These are phyloP conservation scores for Paracoccidioides lutzii DNA, from an alignment of 2,329 filamentous ascomycete species.

Conservation along the genomic window DNA sequence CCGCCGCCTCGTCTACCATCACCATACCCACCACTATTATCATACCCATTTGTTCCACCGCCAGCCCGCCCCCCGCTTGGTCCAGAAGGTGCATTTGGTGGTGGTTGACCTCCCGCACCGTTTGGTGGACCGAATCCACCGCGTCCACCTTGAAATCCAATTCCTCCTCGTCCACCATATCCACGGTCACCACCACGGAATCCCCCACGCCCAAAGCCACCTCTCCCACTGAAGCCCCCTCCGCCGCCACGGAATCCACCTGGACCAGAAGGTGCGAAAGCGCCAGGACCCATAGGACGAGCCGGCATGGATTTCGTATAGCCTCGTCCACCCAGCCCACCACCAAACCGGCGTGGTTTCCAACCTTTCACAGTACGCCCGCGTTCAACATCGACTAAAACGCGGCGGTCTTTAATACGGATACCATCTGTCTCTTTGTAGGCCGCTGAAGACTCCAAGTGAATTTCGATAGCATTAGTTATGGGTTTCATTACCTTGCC, in stretches of 20 bases:
- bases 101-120: constrained; percentile 27
- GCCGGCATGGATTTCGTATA: constrained; percentile 74
- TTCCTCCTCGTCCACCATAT: constrained; percentile 38
- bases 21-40: constrained; percentile 30
- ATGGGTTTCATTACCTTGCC: constrained; percentile 16
- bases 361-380: constrained; percentile 88
- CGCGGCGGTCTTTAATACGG: constrained; percentile 79
- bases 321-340: constrained; percentile 79
- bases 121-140: constrained; percentile 29
- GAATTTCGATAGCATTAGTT: constrained; percentile 24
- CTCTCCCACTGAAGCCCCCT: constrained; percentile 41
- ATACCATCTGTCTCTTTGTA: constrained; percentile 80
- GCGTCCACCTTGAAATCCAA: constrained; percentile 47
- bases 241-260: constrained; percentile 42
- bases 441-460: constrained; percentile 57
- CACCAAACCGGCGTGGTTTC: constrained; percentile 82
- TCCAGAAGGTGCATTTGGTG: constrained; percentile 40
- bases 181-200: constrained; percentile 40
- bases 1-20: constrained; percentile 40
- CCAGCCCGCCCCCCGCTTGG: constrained; percentile 42
- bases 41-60: constrained; percentile 31
- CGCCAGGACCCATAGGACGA: constrained; percentile 54
- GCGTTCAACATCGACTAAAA: constrained; percentile 91
- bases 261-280: constrained; percentile 43
- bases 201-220: constrained; percentile 38